Evolutionary conservation across 176 grass and related monocot species (phyloP), one percentile per base, ranked within the genome.

Genomic region (Leersia perrieri): DNA sequence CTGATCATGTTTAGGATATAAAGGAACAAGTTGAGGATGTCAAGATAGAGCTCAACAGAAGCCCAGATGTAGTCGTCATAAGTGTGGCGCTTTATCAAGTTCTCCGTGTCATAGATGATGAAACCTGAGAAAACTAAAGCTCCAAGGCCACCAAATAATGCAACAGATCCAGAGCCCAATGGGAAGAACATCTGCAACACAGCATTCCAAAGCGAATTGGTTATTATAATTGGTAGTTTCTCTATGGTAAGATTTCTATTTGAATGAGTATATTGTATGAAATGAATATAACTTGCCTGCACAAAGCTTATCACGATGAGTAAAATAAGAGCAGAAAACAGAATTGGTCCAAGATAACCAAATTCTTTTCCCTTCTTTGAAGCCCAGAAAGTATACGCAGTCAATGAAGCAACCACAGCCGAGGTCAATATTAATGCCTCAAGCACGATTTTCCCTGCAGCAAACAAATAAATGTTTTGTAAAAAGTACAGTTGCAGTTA

Each of bases 11-110:
- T 95, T 25, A 99, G 87, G 73, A 99, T 90, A 40, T 85, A 70
- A 58, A 99, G 86, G 81, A 99, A 99, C 44, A 99, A 76, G 40
- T 99, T 99, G 63, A 99, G 96, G 69, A 99, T 95, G 84, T 99
- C 96, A 10, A 99, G 92, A 87, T 99, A 99, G 33, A 99, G 96
- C 55, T 89, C 93, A 41, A 99, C 87, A 2, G 96, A 99, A 10
- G 96, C 96, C 96, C 96, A 95, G 28, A 99, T 99, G 86, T 99
- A 99, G 62, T 99, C 96, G 14, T 99, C 96, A n/a, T 99, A 99
- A 31, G 66, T 88, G 73, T 99, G 92, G 57, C 92, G 92, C 79
- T 71, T 99, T 41, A 99, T 99, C 80, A 99, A 84, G 68, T 82
- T 93, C 58, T 99, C 96, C 0, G 96, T 99, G 88, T 99, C 96